phyloP scores from a whole-genome alignment of 768 basidiomycete species.

The Macrolepiota albuminosa region DNA sequence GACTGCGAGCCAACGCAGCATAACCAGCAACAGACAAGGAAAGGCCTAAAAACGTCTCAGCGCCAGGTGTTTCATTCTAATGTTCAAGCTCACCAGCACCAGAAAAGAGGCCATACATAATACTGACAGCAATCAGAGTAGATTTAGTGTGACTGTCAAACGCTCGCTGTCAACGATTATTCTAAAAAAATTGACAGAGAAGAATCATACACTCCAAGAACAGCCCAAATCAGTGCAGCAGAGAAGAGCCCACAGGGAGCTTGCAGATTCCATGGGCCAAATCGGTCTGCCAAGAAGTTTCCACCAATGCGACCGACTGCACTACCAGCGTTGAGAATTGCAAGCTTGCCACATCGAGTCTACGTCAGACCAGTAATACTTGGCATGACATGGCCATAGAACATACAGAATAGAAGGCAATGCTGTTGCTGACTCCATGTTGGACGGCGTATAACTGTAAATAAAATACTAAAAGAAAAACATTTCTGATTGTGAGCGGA shows the following conservation, averaged over 20 bases:
- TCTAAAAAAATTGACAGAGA: not conserved
- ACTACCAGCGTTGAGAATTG: slow-evolving; percentile 30
- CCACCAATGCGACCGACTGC: slow-evolving; percentile 30
- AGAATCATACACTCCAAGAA: slow-evolving; percentile 28
- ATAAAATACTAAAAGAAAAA: slow-evolving; percentile 3
- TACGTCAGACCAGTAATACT: not conserved
- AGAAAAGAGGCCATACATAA: slow-evolving; percentile 45
- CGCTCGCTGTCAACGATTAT: not conserved
- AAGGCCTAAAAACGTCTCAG: slow-evolving; percentile 21
- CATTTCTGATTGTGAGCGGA: not conserved
- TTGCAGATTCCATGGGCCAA: slow-evolving; percentile 30
- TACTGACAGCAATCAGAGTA: slow-evolving; percentile 33
- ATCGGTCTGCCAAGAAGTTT: slow-evolving; percentile 27
- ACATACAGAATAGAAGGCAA: slow-evolving; percentile 19
- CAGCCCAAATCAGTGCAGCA: slow-evolving; percentile 37
- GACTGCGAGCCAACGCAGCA: slow-evolving; percentile 25
- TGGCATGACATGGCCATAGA: not conserved
- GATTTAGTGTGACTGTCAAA: slow-evolving; percentile 25
- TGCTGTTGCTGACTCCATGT: slow-evolving; percentile 15
- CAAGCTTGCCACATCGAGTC: slow-evolving; percentile 19
- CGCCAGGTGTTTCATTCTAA: not conserved
- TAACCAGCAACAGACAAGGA: slow-evolving; percentile 27
- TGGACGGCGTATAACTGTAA: slow-evolving; percentile 17
- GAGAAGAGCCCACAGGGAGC: slow-evolving; percentile 28
- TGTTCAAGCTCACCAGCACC: slow-evolving; percentile 36